Evolutionary conservation across 1,139 yeast genomes (phyloP), one percentile per base, ranked within the genome.

Genomic region (Meyerozyma carpophila): DNA sequence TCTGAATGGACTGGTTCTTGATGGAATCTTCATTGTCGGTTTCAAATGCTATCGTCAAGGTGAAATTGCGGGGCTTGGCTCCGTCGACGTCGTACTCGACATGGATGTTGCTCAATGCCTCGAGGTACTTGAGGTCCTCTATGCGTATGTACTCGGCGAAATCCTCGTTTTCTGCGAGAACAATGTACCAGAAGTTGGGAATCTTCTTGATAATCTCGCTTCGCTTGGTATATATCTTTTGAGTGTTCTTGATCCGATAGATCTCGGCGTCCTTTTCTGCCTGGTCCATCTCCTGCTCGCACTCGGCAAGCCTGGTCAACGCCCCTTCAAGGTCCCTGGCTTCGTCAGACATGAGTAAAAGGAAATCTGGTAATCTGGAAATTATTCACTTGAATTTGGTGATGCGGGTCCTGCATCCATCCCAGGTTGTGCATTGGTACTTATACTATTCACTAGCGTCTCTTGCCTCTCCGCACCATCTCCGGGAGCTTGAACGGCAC

Each of bases 401-500:
- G 34, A 31, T 31, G 34, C 34, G 34, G 20, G 20, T 31, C 34
- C 29, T 27, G 29, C 29, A 27, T 31, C 34, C 32, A 7, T 9
- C 9, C 8, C 20, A 14, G 4, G 16, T 8, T 6, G 10, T 31
- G 34, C 34, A 31, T 31, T 31, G 14, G 14, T 11, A n/a, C 34
- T 14, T 31, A 40, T 28, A 32, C 21, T 16, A 24, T 40, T 41
- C 34, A 42, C 21, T 40, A 40, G 32, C 45, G 43, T 58, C 84
- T 76, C 37, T 43, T 50, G 24, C 81, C 82, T 61, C 89, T 75
- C 71, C 83, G 81, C 13, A 82, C 77, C 75, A 87, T 75, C 55
- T 86, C 93, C 8, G 98, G 98, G 45, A 89, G 72, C 61, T 82
- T 84, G 66, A 94, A 84, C 34, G 99, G 99, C 32, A 90, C 96